Percentiles rank a stretch among this genome's conserved stretches.
phyloP scores from a whole-genome alignment of 495 filamentous ascomycete genomes.

The Talaromyces liani region DNA sequence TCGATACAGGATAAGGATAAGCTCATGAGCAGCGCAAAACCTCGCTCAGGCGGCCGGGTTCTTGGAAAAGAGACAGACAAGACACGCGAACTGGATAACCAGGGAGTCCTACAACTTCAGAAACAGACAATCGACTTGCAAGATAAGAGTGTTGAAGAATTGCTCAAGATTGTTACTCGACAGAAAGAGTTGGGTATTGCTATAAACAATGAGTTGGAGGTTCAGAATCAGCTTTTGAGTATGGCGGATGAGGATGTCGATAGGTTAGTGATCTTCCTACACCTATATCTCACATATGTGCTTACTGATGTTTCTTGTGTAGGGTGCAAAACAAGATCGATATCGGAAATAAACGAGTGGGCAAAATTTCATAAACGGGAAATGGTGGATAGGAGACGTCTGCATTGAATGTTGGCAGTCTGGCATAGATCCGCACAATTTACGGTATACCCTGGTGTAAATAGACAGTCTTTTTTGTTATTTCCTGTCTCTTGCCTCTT shows the following conservation, averaged over 20 bases:
- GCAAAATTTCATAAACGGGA: slow-evolving; percentile 55
- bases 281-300: neutral
- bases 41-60: slow-evolving; percentile 41
- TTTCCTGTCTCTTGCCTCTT: neutral
- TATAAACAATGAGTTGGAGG: slow-evolving; percentile 77
- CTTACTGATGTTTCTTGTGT: slow-evolving; percentile 9
- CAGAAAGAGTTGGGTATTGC: slow-evolving; percentile 81
- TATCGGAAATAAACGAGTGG: slow-evolving; percentile 74
- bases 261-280: slow-evolving; percentile 29
- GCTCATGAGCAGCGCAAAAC: slow-evolving; percentile 29
- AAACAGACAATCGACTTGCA: slow-evolving; percentile 77
- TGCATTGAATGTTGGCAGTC: neutral
- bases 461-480: neutral
- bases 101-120: slow-evolving; percentile 81
- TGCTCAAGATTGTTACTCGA: slow-evolving; percentile 67
- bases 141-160: slow-evolving; percentile 68
- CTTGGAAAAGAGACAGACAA: slow-evolving; percentile 83
- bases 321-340: slow-evolving; percentile 69
- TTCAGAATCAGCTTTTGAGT: slow-evolving; percentile 76
- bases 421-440: neutral
- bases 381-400: neutral
- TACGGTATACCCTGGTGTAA: neutral
- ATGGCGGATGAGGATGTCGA: slow-evolving; percentile 70
- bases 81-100: slow-evolving; percentile 85
- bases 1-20: slow-evolving; percentile 49